A percentile compares a stretch with the other conserved stretches of the same genome.
These are phyloP conservation scores for Penicillium aurantiogriseum DNA, from an alignment of 2,329 filamentous ascomycete genomes.

Conservation along the genomic window DNA sequence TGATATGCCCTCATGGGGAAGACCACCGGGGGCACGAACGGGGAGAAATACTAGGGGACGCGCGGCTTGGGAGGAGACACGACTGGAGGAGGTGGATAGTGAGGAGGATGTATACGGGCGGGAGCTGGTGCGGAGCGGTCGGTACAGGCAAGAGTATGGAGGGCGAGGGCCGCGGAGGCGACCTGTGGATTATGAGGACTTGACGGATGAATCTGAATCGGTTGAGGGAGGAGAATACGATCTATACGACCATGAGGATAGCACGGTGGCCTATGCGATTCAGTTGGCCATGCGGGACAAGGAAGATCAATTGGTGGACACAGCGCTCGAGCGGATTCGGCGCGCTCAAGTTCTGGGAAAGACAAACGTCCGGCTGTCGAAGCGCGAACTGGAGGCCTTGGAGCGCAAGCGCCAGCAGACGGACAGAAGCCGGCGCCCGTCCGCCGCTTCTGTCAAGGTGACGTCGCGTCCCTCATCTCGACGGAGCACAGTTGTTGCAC, in stretches of 20 bases:
- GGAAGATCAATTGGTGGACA: slow-evolving; percentile 74
- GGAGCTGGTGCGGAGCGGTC: slow-evolving; percentile 25
- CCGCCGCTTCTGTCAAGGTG: slow-evolving; percentile 22
- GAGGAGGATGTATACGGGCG: slow-evolving; percentile 42
- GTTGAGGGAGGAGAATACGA: slow-evolving; percentile 51
- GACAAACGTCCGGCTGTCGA: slow-evolving; percentile 74
- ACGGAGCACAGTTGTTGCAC: slow-evolving; percentile 15
- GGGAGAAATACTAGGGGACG: slow-evolving; percentile 61
- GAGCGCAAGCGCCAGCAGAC: slow-evolving; percentile 64
- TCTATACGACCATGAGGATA: slow-evolving; percentile 53
- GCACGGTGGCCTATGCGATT: slow-evolving; percentile 46
- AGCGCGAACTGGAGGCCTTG: slow-evolving; percentile 76
- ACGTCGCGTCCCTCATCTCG: slow-evolving; percentile 21
- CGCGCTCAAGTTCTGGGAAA: slow-evolving; percentile 74
- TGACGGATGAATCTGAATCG: slow-evolving; percentile 47
- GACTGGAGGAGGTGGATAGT: slow-evolving; percentile 42
- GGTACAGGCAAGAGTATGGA: slow-evolving; percentile 36
- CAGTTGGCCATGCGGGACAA: slow-evolving; percentile 60
- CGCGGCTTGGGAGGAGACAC: slow-evolving; percentile 52
- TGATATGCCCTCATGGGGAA: slow-evolving; percentile 94
- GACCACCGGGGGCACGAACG: slow-evolving; percentile 86
- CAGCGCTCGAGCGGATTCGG: slow-evolving; percentile 75
- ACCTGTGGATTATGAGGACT: slow-evolving; percentile 44
- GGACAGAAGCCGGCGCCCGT: slow-evolving; percentile 27
- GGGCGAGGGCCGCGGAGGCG: slow-evolving; percentile 37